Base-by-base conservation (phyloP, 352 stramenopile species). In the Achlya hypogyna region DNA sequence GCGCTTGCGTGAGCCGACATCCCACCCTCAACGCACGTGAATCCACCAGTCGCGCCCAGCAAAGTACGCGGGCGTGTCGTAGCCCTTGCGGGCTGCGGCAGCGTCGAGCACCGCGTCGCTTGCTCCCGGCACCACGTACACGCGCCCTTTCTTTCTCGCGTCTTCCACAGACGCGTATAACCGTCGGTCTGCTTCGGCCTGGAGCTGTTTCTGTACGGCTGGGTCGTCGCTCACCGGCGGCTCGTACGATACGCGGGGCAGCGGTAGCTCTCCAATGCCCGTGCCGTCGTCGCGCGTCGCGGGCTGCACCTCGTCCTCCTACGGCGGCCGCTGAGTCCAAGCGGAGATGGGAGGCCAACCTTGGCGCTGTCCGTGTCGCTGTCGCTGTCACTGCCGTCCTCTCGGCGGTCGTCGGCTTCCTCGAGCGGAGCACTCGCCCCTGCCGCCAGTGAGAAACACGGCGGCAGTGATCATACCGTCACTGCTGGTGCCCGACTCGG, bases 31-130 rank as follows among this genome's bases (percentile, higher is more conserved):
- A 16, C 38, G 14, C 40, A 60, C 66, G 1, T 72, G 74, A 53
- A 91, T 86, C 84, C 84, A 92, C 84, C 84, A 92, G 53, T 89
- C 84, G 22, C 84, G 72, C 0, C 82, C 84, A 18, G 69, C 51
- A 12, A 86, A 71, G 51, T 90, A 92, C 2, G 84, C 72, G 0
- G 67, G 60, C n/a, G 38, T 67, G 25, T 67, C 60, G 34, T 58
- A 23, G 9, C 38, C 42, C n/a, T 31, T 38, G 5, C 59, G 10
- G 28, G 27, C 22, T 1, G 60, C 42, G 3, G 28, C 9, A 5
- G 18, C 20, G 22, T n/a, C 34, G 1, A 6, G 14, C 10, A 35
- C 34, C 23, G 34, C 38, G 35, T 67, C 51, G 9, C 28, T 56
- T 35, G 31, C 3, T 56, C 10, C 49, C 49, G 49, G 49, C 12